A percentile compares a stretch with the other conserved stretches of the same genome.
These are phyloP conservation scores for Vachellia pachyceras DNA, from an alignment of 306 rosid genomes.

Conservation along the genomic window DNA sequence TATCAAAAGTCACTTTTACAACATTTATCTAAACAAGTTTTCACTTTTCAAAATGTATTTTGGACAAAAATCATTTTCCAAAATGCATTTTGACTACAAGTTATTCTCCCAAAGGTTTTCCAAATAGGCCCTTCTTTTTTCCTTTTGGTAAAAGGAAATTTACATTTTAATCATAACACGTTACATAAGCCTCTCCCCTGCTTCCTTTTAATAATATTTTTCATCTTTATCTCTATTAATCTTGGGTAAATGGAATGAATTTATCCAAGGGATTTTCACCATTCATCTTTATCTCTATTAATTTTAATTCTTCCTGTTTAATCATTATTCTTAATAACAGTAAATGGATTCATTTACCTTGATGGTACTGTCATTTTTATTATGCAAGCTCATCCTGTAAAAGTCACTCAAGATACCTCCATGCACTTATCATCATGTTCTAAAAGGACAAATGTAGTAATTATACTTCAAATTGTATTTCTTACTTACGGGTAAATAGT, in stretches of 20 bases:
- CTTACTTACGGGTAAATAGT: background rate
- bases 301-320: background rate
- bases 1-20: no score
- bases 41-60: no score
- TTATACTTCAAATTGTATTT: background rate
- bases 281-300: slow-evolving; percentile 1
- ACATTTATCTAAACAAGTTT: no score
- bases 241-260: slow-evolving; percentile 32
- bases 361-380: background rate
- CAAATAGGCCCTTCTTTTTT: no score
- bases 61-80: no score
- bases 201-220: slow-evolving; percentile 7
- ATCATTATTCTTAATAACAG: background rate
- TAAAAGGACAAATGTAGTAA: slow-evolving; percentile 21
- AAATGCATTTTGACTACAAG: no score
- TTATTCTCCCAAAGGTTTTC: no score
- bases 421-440: slow-evolving; percentile 25
- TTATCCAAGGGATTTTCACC: slow-evolving; percentile 1
- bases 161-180: slow-evolving; percentile 1
- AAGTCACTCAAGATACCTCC: slow-evolving; percentile 32
- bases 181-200: slow-evolving; percentile 32
- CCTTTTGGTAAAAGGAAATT: background rate
- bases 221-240: slow-evolving; percentile 13
- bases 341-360: background rate
- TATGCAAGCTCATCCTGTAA: background rate